Evolutionary conservation across 208 protist species (phyloP).

Genomic region (Trichomonas gallinae): DNA sequence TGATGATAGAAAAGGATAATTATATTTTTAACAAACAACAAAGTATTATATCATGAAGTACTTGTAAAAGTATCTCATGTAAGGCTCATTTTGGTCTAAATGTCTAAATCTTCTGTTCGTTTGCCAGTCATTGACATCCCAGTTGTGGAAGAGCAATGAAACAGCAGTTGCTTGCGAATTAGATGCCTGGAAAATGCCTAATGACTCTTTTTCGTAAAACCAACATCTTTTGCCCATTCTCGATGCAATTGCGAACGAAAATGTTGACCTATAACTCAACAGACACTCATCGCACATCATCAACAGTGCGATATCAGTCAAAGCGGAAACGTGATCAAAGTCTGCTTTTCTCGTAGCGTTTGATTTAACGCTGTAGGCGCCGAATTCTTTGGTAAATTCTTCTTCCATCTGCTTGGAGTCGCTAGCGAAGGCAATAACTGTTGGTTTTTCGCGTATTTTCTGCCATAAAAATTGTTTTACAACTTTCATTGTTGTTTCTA

Average conservation of each 20-base stretch:
- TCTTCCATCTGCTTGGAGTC: neutral
- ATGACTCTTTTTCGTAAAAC: neutral
- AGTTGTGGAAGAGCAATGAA: neutral
- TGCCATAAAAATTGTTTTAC: neutral
- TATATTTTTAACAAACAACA: too few relatives aligned
- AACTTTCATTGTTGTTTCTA: neutral
- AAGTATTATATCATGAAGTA: neutral
- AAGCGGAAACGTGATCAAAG: neutral
- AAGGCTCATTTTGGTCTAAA: neutral
- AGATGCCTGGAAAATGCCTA: neutral
- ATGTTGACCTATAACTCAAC: neutral
- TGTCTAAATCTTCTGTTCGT: neutral
- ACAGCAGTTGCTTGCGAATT: neutral
- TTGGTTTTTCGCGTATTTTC: neutral
- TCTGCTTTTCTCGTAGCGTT: neutral
- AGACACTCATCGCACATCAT: neutral
- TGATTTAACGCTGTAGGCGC: neutral
- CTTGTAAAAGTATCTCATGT: neutral
- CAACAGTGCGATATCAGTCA: neutral
- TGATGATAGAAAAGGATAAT: too few relatives aligned
- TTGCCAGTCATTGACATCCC: slow-evolving; percentile 6
- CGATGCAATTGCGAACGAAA: neutral
- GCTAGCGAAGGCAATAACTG: neutral
- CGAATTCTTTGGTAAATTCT: neutral
- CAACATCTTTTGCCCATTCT: neutral